phyloP scores from a whole-genome alignment of 2,329 filamentous ascomycete species.

The Alternaria brassicae region DNA sequence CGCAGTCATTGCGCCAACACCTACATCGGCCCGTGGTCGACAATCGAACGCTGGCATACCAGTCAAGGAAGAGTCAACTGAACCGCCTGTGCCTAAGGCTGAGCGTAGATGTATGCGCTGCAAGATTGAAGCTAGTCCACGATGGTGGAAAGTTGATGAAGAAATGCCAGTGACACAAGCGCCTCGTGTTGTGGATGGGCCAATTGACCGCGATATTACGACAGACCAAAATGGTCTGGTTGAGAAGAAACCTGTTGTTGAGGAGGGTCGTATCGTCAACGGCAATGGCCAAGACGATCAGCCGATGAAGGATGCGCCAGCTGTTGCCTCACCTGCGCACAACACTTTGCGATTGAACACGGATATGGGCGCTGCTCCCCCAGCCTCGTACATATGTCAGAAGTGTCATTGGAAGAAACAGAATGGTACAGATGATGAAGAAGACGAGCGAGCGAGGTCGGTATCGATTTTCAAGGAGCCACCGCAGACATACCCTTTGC shows the following conservation, averaged over 20 bases:
- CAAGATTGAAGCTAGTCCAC: conserved; percentile 72
- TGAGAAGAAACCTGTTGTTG: conserved; percentile 25
- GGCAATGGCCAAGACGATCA: conserved; percentile 34
- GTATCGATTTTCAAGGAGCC: conserved; percentile 42
- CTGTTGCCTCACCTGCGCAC: conserved; percentile 26
- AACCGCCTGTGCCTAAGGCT: conserved; percentile 35
- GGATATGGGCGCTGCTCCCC: conserved; percentile 20
- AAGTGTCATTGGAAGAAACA: conserved; percentile 58
- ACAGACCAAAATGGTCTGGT: conserved; percentile 23
- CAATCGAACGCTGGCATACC: conserved; percentile 45
- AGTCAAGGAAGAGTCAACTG: conserved; percentile 49
- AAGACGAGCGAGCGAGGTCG: conserved; percentile 40
- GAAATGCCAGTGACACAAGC: conserved; percentile 12
- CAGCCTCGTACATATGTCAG: conserved; percentile 53
- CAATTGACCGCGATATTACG: conserved; percentile 29
- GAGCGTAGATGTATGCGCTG: conserved; percentile 55
- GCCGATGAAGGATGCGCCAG: conserved; percentile 40
- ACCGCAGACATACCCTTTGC: conserved; percentile 41
- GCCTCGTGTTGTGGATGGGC: conserved; percentile 29
- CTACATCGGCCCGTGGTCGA: conserved; percentile 44
- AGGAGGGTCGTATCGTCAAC: conserved; percentile 30
- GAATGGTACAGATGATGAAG: conserved; percentile 42
- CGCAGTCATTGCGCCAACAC: conserved; percentile 43
- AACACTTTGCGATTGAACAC: conserved; percentile 34
- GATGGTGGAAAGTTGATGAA: conserved; percentile 55